phyloP scores from a whole-genome alignment of 768 basidiomycete species.

The Cytidiella melzeri region DNA sequence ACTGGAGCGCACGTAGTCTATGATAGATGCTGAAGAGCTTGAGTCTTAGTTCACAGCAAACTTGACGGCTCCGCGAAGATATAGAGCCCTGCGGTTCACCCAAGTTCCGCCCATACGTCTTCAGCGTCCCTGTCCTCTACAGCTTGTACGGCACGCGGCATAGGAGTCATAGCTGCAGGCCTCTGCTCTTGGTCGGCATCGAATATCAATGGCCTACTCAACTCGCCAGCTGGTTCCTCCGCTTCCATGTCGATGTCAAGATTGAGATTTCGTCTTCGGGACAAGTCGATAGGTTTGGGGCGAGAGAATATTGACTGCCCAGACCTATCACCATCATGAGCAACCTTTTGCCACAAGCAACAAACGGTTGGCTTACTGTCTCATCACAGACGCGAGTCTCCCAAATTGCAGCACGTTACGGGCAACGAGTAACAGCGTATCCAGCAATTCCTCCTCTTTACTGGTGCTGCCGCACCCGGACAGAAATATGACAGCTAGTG shows the following conservation, averaged over 20 bases:
- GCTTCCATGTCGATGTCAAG: conserved; percentile 72
- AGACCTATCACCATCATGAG: conserved; percentile 42
- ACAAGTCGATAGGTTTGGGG: conserved; percentile 83
- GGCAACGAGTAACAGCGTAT: conserved; percentile 86
- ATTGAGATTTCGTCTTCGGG: conserved; percentile 56
- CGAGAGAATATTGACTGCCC: conserved; percentile 85
- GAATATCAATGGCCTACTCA: conserved; percentile 58
- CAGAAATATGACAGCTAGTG: conserved; percentile 82
- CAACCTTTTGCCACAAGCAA: not conserved
- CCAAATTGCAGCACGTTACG: conserved; percentile 92
- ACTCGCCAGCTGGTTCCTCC: conserved; percentile 51
- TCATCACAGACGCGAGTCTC: conserved; percentile 86
- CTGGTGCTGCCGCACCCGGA: conserved; percentile 78
- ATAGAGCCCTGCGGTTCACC: conserved; percentile 13
- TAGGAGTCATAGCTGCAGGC: conserved; percentile 37
- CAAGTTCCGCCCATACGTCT: conserved; percentile 65
- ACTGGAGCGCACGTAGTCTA: no score
- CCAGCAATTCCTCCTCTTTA: conserved; percentile 91
- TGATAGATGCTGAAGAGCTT: no score
- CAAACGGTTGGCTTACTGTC: conserved; percentile 59
- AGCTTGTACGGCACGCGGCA: conserved; percentile 56
- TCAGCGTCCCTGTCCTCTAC: conserved; percentile 52
- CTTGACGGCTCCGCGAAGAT: no score
- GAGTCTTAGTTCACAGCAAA: no score
- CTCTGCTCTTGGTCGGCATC: conserved; percentile 42